Conservation (phyloP, 2,329 filamentous ascomycete genomes). For the Thielaviopsis punctulata region DNA sequence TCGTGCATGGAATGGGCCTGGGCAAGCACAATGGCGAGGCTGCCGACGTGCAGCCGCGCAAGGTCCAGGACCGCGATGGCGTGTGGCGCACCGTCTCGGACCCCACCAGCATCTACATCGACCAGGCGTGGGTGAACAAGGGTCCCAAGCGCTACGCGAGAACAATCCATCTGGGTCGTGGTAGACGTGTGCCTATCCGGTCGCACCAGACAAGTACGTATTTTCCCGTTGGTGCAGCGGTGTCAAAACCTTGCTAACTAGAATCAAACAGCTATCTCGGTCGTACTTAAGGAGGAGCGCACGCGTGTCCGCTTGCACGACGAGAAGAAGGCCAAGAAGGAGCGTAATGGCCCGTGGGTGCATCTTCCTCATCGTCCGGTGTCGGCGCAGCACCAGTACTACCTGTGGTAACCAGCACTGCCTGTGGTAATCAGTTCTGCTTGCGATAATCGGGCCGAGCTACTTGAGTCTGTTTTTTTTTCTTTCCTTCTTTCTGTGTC, state of each 20-base stretch:
- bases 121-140: conserved; percentile 82
- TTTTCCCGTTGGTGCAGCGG: neutral
- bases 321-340: conserved; percentile 60
- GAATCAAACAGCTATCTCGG: conserved; percentile 44
- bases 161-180: conserved; percentile 59
- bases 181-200: conserved; percentile 47
- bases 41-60: conserved; percentile 16
- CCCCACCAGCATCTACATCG: conserved; percentile 71
- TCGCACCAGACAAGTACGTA: conserved; percentile 60
- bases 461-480: neutral
- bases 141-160: conserved; percentile 41
- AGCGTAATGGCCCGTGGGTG: conserved; percentile 64
- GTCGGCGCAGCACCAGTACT: conserved; percentile 72
- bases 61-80: conserved; percentile 60
- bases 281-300: conserved; percentile 85
- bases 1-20: conserved; percentile 70
- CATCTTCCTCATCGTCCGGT: conserved; percentile 76
- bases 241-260: conserved; percentile 13
- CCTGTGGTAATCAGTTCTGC: too few species aligned
- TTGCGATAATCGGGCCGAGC: too few species aligned
- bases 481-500: neutral
- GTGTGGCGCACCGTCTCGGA: conserved; percentile 54
- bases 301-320: conserved; percentile 67
- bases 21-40: conserved; percentile 24
- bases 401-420: conserved; percentile 55